These are phyloP conservation scores for Glutinoglossum americanum DNA, from an alignment of 495 filamentous ascomycete genomes.

Conservation along the genomic window DNA sequence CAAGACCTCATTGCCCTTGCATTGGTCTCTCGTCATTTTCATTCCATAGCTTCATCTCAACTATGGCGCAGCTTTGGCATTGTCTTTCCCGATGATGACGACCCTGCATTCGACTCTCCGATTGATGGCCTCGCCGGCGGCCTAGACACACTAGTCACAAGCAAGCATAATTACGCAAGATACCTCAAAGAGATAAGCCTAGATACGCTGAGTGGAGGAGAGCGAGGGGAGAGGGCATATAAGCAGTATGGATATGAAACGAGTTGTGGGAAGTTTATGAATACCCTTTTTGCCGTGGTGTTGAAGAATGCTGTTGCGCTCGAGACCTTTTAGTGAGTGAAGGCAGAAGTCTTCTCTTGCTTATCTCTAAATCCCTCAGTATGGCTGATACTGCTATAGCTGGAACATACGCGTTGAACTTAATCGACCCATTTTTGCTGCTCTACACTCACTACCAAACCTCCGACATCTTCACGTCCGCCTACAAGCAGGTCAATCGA, in stretches of 20 bases:
- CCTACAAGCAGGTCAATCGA: slow-evolving; percentile 8
- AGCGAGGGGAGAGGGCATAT: slow-evolving; percentile 24
- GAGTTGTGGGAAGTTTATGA: slow-evolving; percentile 39
- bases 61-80: slow-evolving; percentile 37
- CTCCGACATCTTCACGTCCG: slow-evolving; percentile 16
- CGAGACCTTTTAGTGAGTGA: slow-evolving; percentile 31
- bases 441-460: slow-evolving; percentile 26
- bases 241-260: slow-evolving; percentile 23
- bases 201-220: slow-evolving; percentile 24
- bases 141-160: slow-evolving; percentile 35
- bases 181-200: slow-evolving; percentile 29
- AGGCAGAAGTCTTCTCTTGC: background rate
- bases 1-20: slow-evolving; percentile 30
- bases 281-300: slow-evolving; percentile 32
- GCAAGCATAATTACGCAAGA: slow-evolving; percentile 36
- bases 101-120: slow-evolving; percentile 21
- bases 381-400: slow-evolving; percentile 13
- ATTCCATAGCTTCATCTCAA: slow-evolving; percentile 29
- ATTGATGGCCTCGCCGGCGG: slow-evolving; percentile 31
- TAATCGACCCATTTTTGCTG: slow-evolving; percentile 32
- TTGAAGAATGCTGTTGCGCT: slow-evolving; percentile 29
- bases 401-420: slow-evolving; percentile 44
- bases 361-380: background rate
- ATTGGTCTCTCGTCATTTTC: slow-evolving; percentile 31
- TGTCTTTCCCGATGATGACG: slow-evolving; percentile 32